phyloP scores from a whole-genome alignment of 176 grass and related monocot genomes.

The Phragmites australis region DNA sequence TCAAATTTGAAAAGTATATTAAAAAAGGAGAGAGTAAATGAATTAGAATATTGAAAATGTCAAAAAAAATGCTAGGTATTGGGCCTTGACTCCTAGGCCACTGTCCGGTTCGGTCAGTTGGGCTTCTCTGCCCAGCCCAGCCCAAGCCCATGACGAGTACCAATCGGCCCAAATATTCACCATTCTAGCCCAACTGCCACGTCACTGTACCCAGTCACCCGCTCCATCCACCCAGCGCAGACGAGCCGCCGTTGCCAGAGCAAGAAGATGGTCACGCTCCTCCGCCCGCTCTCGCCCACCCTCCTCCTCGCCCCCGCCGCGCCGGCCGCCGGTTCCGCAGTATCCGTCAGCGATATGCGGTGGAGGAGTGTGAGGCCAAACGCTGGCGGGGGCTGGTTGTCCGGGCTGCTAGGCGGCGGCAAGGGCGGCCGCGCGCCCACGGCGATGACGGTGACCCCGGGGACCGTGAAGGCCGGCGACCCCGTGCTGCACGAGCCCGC shows the following conservation, averaged over 20 bases:
- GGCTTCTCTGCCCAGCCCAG: too few species aligned
- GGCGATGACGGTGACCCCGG: constrained; percentile 53
- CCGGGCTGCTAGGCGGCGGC: constrained; percentile 46
- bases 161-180: not conserved
- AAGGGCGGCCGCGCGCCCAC: constrained; percentile 34
- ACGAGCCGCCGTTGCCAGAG: not conserved
- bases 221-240: constrained; percentile 5
- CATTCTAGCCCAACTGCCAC: not conserved
- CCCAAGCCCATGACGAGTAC: too few species aligned
- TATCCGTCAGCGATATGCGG: not conserved
- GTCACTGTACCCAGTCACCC: not conserved
- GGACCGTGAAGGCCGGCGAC: constrained; percentile 80
- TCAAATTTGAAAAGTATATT: too few species aligned
- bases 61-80: too few species aligned
- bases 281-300: constrained; percentile 19
- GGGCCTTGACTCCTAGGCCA: too few species aligned
- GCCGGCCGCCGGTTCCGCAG: not conserved
- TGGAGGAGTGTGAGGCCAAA: constrained; percentile 35
- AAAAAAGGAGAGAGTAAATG: too few species aligned
- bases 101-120: too few species aligned
- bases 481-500: constrained; percentile 87
- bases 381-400: constrained; percentile 53
- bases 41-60: too few species aligned
- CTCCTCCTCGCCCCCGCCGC: not conserved
- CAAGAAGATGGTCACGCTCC: constrained; percentile 42